Base-by-base conservation (phyloP, 2,329 filamentous ascomycete species). In the Arthrobotrys iridis region DNA sequence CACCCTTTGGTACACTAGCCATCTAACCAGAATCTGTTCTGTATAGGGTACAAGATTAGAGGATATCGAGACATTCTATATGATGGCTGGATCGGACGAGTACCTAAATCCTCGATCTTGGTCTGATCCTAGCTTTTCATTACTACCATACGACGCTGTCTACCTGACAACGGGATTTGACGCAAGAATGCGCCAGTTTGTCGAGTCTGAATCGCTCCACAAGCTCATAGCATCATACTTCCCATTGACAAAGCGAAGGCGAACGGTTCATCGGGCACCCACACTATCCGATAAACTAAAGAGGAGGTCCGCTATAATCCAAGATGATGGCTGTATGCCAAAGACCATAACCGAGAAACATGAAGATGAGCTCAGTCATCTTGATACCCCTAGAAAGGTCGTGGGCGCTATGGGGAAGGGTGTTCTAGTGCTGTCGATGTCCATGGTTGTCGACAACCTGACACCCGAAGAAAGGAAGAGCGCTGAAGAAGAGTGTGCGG, bases 351-450 rank as follows among this genome's bases (percentile, higher is more conserved):
- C 18, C 7, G 72, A 76, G 8, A 76, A 71, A 45, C 72, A 71
- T 10, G 48, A 62, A 7, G 72, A 76, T 45, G 72, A 60, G 0
- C 63, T 76, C 4, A 26, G 8, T 26, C 30, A 71, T 52, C 59
- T 71, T n/a, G 65, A 76, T 28, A 65, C 66, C 11, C 73, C 78
- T 1, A 72, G 70, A 24, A 79, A 74, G 24, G 78, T 79, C 7
- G 46, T 78, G 20, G 78, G 67, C 13, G 78, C 77, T 45, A 78
- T 78, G 30, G 77, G 77, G 45, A 78, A 78, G 24, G 78, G 78
- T 35, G 77, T 79, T 20, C 57, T 78, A 35, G 66, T 63, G 10
- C 55, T 79, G 15, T 74, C 77, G 35, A 73, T 58, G 63, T 75
- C 71, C 10, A 75, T 68, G 63, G 41, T 68, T 15, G 57, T 64